Evolutionary conservation across 768 basidiomycete species (phyloP).

Genomic region (Psilocybe cubensis): DNA sequence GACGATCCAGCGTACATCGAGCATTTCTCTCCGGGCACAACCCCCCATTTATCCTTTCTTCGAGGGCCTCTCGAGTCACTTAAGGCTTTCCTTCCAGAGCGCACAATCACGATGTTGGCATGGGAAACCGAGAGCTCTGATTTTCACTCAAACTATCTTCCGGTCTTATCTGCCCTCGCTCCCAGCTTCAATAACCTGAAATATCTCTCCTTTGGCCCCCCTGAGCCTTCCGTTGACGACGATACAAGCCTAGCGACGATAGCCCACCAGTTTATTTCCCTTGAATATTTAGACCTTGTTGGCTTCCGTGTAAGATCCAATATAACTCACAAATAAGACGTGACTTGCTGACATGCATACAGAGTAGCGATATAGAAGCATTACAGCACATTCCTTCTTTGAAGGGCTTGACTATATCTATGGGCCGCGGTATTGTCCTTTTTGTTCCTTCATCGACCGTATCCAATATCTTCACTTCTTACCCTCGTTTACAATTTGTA

Average conservation of each 20-base stretch:
- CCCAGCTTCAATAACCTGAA: background rate
- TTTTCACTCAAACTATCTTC: background rate
- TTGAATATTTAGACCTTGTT: conserved; percentile 2
- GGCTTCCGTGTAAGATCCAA: background rate
- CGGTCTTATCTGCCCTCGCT: background rate
- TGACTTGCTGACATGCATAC: background rate
- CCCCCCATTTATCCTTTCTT: background rate
- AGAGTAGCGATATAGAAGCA: background rate
- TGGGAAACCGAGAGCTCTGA: background rate
- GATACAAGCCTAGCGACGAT: background rate
- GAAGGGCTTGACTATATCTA: background rate
- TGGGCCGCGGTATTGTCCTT: background rate
- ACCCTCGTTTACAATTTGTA: background rate
- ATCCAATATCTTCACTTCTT: background rate
- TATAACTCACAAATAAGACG: background rate
- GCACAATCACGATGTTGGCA: background rate
- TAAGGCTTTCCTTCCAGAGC: background rate
- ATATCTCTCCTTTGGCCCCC: conserved; percentile 3
- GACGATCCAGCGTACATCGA: background rate
- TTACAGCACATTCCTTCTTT: background rate
- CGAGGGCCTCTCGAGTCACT: background rate
- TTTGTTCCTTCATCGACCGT: background rate
- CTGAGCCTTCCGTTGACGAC: background rate
- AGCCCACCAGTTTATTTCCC: background rate
- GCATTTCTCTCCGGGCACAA: background rate